Conservation (phyloP, 169 alveolate genomes). For the Eimeria sp. region DNA sequence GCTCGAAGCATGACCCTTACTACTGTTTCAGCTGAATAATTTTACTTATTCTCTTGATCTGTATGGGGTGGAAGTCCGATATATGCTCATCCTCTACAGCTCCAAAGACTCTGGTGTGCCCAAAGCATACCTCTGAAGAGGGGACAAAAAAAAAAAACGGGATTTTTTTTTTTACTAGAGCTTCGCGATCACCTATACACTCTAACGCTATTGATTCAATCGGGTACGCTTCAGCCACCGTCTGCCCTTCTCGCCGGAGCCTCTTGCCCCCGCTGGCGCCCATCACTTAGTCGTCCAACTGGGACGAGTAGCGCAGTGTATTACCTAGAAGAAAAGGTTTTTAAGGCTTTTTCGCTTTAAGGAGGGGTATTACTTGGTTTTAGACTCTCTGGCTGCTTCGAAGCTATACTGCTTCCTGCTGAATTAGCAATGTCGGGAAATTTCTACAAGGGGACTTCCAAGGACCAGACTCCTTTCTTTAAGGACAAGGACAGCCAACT, state of each 20-base stretch:
- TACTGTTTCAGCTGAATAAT: background rate
- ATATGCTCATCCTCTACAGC: background rate
- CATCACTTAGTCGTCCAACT: background rate
- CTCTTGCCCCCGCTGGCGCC: background rate
- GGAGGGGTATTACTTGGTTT: background rate
- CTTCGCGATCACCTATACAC: background rate
- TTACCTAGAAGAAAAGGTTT: background rate
- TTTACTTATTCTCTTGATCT: background rate
- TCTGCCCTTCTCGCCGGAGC: background rate
- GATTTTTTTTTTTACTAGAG: background rate
- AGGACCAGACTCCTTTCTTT: constrained; percentile 87
- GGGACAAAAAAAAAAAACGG: background rate
- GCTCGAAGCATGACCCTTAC: background rate
- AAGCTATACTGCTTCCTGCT: constrained; percentile 91
- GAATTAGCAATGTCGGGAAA: constrained; percentile 85
- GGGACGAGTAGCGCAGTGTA: background rate
- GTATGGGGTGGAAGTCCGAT: background rate
- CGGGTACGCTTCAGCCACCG: background rate
- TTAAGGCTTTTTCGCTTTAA: background rate
- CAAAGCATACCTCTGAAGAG: background rate
- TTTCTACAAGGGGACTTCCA: constrained; percentile 82
- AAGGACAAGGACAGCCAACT: constrained; percentile 84
- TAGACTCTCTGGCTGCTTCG: constrained; percentile 95
- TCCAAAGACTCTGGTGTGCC: background rate
- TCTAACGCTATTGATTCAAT: background rate